A percentile compares a stretch with the other conserved stretches of the same genome.
Evolutionary conservation across 1,284 basidiomycete species (phyloP).

Genomic region (Sporisorium reilianum): DNA sequence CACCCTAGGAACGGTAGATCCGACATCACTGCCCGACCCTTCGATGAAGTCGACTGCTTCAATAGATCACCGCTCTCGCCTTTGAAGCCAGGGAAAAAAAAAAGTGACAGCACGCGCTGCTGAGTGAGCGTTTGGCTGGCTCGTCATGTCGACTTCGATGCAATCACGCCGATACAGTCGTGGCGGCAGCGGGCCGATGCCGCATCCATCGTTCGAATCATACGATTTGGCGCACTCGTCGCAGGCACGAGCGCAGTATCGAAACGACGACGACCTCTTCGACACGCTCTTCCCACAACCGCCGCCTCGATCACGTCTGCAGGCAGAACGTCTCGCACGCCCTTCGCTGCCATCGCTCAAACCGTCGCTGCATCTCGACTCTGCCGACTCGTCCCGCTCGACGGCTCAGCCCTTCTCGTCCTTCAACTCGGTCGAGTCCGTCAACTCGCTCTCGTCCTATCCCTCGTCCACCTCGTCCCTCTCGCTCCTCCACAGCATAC

Average conservation of each 20-base stretch:
- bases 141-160: constrained; percentile 25
- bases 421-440: constrained; percentile 37
- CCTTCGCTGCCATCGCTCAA: constrained; percentile 42
- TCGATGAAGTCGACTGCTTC: constrained; percentile 4
- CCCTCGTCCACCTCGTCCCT: constrained; percentile 41
- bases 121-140: constrained; percentile 1
- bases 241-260: constrained; percentile 6
- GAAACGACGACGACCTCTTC: constrained; percentile 28
- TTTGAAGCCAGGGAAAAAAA: no score
- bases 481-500: constrained; percentile 35
- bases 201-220: constrained; percentile 15
- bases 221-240: constrained; percentile 31
- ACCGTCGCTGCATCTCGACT: constrained; percentile 22
- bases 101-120: constrained; percentile 3
- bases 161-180: constrained; percentile 15
- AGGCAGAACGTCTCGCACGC: constrained; percentile 35
- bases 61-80: neutral
- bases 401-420: constrained; percentile 26
- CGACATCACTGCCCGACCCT: neutral
- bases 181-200: constrained; percentile 3
- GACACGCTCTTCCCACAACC: constrained; percentile 46
- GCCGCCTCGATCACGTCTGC: constrained; percentile 34
- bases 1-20: neutral
- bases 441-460: constrained; percentile 40
- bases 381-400: constrained; percentile 33